Conservation (phyloP, 106 monocot species). For the Platanthera guangdongensis region DNA sequence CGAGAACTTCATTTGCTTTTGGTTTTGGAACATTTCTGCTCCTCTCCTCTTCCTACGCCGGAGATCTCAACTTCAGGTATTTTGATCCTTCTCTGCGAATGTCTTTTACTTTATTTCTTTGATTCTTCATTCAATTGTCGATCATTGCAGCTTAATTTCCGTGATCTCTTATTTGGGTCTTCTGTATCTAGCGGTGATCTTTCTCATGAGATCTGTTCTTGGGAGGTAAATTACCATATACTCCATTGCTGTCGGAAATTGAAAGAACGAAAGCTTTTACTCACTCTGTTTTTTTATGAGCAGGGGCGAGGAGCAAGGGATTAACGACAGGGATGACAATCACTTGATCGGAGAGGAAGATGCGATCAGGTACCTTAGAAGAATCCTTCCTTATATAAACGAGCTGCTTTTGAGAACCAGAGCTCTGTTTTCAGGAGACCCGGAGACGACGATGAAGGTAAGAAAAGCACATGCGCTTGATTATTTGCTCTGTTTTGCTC, state of each 20-base stretch:
- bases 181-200: constrained; percentile 61
- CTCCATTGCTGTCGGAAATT: not conserved
- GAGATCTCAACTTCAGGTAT: constrained; percentile 43
- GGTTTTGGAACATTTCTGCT: constrained; percentile 42
- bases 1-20: constrained; percentile 39
- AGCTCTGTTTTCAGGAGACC: constrained; percentile 84
- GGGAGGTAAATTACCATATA: constrained; percentile 34
- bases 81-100: not conserved
- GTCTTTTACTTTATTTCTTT: not conserved
- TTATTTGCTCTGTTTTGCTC: not conserved
- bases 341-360: constrained; percentile 78
- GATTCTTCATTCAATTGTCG: not conserved
- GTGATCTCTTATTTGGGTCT: constrained; percentile 71
- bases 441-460: constrained; percentile 91
- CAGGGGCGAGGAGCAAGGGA: constrained; percentile 33
- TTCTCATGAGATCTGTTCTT: constrained; percentile 67
- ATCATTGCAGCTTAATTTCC: constrained; percentile 63
- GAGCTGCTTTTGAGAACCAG: constrained; percentile 60
- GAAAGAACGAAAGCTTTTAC: not conserved
- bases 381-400: constrained; percentile 76
- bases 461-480: not conserved
- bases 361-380: constrained; percentile 51
- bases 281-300: not conserved
- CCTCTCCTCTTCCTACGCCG: constrained; percentile 39
- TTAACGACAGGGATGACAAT: constrained; percentile 18